Evolutionary conservation across 345 rosid genomes (phyloP), one percentile per base, ranked within the genome.

Genomic region (Cardamine occulta): DNA sequence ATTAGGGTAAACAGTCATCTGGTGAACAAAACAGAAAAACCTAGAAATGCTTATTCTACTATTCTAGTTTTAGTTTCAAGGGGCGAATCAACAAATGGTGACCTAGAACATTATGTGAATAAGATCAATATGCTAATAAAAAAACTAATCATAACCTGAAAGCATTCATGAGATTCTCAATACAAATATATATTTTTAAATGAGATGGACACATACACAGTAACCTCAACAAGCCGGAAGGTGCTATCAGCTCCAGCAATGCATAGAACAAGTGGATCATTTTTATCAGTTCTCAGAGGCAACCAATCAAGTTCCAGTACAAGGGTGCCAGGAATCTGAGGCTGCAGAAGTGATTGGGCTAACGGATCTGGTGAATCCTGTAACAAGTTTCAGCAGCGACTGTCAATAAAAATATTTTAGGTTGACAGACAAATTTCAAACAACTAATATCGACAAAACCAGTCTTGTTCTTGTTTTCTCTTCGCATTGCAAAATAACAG

Each of bases 231-330:
- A 59, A 94, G 90, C 70, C 98, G 96, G 79, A 91, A 90, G 83
- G 93, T 91, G 79, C 98, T 82, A 84, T 94, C 98, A 80, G 97
- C 97, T 80, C 97, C 98, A 81, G 96, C 98, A 9, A 94, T 78
- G 82, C 97, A 94, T 57, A 94, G 80, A 70, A 91, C 89, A 73
- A 94, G 86, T 4, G 97, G 98, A 47, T 94, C 97, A 78, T 76
- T 83, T 82, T 80, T 94, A 73, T 89, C 87, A 57, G 83, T 83
- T 78, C 98, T 84, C 80, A 87, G 63, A 62, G 95, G 90, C 86
- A 94, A 79, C 97, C 98, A 94, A 82, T 94, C 97, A 42, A 94
- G 91, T 84, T 94, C 98, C 86, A 91, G 82, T 57, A 91, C 97
- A 71, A 94, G 93, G 72, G 97, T 91, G 66, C 98, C 98, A 66